A percentile compares a stretch with the other conserved stretches of the same genome.
phyloP scores from a whole-genome alignment of 345 rosid genomes.

The Bruguiera parviflora region DNA sequence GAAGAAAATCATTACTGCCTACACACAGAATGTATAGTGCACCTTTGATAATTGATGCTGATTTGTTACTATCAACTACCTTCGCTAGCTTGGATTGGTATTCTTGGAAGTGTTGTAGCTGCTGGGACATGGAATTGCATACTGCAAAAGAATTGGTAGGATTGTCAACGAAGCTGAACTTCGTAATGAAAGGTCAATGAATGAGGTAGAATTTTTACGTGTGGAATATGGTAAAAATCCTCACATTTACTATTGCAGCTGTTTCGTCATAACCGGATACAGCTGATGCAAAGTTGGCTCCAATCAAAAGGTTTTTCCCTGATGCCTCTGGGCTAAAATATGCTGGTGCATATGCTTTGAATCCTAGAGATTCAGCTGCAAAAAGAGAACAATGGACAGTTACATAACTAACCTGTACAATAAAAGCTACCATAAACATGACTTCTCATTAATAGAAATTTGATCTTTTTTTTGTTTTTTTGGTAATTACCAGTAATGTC shows the following conservation, averaged over 20 bases:
- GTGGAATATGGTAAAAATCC: neutral
- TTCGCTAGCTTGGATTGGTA: conserved; percentile 65
- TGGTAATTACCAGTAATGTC: conserved; percentile 62
- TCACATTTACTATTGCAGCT: conserved; percentile 60
- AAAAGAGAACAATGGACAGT: neutral
- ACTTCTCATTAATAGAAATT: no score
- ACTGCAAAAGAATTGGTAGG: conserved; percentile 40
- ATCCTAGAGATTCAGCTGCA: conserved; percentile 84
- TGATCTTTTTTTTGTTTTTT: neutral
- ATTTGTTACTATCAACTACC: conserved; percentile 53
- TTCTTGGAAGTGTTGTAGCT: conserved; percentile 71
- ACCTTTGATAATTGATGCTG: conserved; percentile 58
- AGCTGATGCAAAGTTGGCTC: conserved; percentile 93
- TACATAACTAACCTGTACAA: no score
- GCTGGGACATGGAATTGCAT: conserved; percentile 73
- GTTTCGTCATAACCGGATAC: conserved; percentile 84
- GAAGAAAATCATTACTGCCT: conserved; percentile 87
- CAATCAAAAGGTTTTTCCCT: conserved; percentile 85
- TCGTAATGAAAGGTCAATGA: neutral
- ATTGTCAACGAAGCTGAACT: neutral
- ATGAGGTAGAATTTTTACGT: no score
- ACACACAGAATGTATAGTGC: conserved; percentile 67
- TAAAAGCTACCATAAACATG: no score
- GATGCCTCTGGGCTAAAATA: conserved; percentile 88
- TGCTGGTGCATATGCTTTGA: conserved; percentile 68